Evolutionary conservation across 2,329 filamentous ascomycete genomes (phyloP), one percentile per base, ranked within the genome.

Genomic region (Orbilia oligospora): DNA sequence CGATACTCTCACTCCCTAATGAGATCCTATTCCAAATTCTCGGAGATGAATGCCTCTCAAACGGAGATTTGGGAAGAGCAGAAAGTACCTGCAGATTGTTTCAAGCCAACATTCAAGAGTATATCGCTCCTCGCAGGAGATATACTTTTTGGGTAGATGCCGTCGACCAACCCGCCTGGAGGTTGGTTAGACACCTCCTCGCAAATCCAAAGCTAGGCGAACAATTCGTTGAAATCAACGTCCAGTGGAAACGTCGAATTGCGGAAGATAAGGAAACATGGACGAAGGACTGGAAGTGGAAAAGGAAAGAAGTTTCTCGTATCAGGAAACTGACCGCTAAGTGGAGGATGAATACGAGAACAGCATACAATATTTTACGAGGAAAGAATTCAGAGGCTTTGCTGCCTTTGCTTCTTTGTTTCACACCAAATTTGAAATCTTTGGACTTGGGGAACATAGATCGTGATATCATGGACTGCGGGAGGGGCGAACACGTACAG

Each of bases 91-190:
- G 68, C 46, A 64, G 20, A 38, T 18, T 53, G 3, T 71, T 71
- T 20, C 36, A 14, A 20, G 46, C 38, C 22, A 71, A 53, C 14
- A 64, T 71, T n/a, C 55, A 64, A 48, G 24, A 38, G 41, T 22
- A 38, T 30, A n/a, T 41, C 14, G 2, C 36, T n/a, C 9, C 14
- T 16, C 41, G 14, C 5, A 46, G 68, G 10, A 64, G 22, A 18
- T 71, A 71, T 24, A 71, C 58, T 5, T 71, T 71, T 24, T 10
- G 58, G 24, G 69, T 71, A 22, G 69, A 71, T n/a, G 3, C 56
- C n/a, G 1, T 27, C 5, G 18, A 46, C 20, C 58, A 49, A 5
- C 69, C 69, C n/a, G 53, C 58, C n/a, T 71, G 58, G 56, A 65
- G 9, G 14, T 36, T 71, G 4, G 18, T 58, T 20, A 18, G 69